phyloP scores from a whole-genome alignment of 345 rosid genomes.

The Eucalyptus grandis region DNA sequence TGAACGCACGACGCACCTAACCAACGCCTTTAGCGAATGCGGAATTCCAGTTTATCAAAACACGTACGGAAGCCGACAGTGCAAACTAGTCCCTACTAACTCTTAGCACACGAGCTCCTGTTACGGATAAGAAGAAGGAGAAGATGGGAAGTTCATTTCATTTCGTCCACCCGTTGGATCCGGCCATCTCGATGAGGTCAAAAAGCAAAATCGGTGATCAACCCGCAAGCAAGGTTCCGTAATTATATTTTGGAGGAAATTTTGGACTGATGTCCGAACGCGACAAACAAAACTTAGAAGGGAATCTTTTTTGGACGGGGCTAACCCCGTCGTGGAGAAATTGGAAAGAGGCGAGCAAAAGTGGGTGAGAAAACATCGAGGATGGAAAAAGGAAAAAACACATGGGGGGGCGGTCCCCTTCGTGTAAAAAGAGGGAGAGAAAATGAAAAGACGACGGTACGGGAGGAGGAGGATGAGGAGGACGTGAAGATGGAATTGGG shows the following conservation, averaged over 20 bases:
- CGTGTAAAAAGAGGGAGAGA: background rate
- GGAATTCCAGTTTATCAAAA: background rate
- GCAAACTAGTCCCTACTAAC: background rate
- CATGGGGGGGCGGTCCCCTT: background rate
- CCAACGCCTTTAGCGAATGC: background rate
- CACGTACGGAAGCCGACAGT: background rate
- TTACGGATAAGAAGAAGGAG: background rate
- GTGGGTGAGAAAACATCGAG: background rate
- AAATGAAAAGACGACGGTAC: background rate
- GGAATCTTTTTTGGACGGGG: background rate
- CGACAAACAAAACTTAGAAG: background rate
- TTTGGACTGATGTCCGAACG: background rate
- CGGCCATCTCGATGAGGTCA: background rate
- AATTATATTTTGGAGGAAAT: background rate
- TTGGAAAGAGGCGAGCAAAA: background rate
- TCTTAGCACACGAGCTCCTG: accelerated
- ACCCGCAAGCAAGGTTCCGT: background rate
- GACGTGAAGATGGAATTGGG: background rate
- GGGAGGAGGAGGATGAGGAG: background rate
- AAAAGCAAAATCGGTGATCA: background rate
- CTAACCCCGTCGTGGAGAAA: background rate
- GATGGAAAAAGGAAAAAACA: accelerated
- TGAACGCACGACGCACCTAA: background rate
- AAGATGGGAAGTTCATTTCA: no score
- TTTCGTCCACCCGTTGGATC: no score